These are phyloP conservation scores for Arachnomyces sp. DNA, from an alignment of 2,329 filamentous ascomycete genomes.

Conservation along the genomic window DNA sequence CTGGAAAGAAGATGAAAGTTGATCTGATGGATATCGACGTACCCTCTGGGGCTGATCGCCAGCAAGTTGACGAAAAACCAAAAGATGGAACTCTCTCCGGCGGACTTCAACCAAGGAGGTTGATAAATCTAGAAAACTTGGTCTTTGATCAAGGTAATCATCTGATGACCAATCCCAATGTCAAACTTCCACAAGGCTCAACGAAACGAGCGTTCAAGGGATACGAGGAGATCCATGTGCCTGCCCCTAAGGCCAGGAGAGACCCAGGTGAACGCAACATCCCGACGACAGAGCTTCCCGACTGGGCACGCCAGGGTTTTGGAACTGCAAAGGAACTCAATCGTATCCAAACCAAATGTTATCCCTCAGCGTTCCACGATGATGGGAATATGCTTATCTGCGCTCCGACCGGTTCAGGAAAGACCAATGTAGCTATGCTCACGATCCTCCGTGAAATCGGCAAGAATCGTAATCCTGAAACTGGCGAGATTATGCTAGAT, in stretches of 20 bases:
- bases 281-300: constrained; percentile 77
- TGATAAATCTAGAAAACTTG: constrained; percentile 91
- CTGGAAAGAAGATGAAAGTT: constrained; percentile 74
- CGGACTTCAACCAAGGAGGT: constrained; percentile 73
- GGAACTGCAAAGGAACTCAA: constrained; percentile 81
- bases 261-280: constrained; percentile 71
- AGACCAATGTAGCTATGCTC: constrained; percentile 98
- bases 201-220: constrained; percentile 95
- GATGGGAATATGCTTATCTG: constrained; percentile 98
- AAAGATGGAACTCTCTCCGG: constrained; percentile 64
- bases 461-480: constrained; percentile 80
- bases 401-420: constrained; percentile 92
- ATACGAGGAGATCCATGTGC: constrained; percentile 97
- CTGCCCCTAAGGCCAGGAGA: constrained; percentile 77
- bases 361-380: constrained; percentile 77
- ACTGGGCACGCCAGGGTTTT: constrained; percentile 84
- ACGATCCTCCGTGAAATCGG: constrained; percentile 93
- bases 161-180: constrained; percentile 98
- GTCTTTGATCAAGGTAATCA: constrained; percentile 98
- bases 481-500: constrained; percentile 90
- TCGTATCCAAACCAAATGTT: constrained; percentile 92
- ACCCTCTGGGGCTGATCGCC: constrained; percentile 51
- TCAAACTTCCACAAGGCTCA: constrained; percentile 85
- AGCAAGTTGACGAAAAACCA: constrained; percentile 44
- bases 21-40: constrained; percentile 81